Conservation (phyloP, 805 yeast genomes). For the Candida alai region DNA sequence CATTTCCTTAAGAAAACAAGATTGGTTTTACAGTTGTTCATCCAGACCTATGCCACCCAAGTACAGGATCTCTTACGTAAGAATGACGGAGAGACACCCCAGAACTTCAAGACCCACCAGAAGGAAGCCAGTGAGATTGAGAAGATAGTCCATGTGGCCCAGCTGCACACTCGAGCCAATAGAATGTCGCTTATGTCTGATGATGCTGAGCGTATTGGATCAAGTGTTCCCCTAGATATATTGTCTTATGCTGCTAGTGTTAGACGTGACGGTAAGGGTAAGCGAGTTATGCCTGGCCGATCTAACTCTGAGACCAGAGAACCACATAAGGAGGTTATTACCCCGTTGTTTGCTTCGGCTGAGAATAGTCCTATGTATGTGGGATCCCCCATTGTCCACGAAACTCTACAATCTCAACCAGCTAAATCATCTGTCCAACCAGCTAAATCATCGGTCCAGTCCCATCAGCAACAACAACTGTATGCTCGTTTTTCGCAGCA, state of each 20-base stretch:
- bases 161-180: constrained; percentile 4
- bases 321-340: neutral
- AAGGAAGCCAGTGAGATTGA: constrained; percentile 20
- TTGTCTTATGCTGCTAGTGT: constrained; percentile 40
- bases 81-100: constrained; percentile 19
- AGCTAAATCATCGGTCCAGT: neutral
- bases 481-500: neutral
- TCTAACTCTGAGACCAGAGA: constrained; percentile 2
- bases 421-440: neutral
- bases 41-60: constrained; percentile 59
- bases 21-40: constrained; percentile 53
- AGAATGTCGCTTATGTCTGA: constrained; percentile 3
- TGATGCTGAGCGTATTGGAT: constrained; percentile 1
- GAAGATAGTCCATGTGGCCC: constrained; percentile 11
- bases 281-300: constrained; percentile 10
- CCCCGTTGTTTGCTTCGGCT: constrained; percentile 6
- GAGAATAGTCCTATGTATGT: constrained; percentile 6
- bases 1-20: constrained; percentile 50
- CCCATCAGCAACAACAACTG: constrained; percentile 1
- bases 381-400: neutral
- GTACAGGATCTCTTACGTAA: constrained; percentile 32
- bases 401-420: constrained; percentile 1
- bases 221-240: constrained; percentile 31
- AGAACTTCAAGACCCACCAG: constrained; percentile 15
- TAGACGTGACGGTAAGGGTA: constrained; percentile 17